These are phyloP conservation scores for Entomortierella chlamydospora DNA, from an alignment of 192 early-diverging fungal genomes.

Conservation along the genomic window DNA sequence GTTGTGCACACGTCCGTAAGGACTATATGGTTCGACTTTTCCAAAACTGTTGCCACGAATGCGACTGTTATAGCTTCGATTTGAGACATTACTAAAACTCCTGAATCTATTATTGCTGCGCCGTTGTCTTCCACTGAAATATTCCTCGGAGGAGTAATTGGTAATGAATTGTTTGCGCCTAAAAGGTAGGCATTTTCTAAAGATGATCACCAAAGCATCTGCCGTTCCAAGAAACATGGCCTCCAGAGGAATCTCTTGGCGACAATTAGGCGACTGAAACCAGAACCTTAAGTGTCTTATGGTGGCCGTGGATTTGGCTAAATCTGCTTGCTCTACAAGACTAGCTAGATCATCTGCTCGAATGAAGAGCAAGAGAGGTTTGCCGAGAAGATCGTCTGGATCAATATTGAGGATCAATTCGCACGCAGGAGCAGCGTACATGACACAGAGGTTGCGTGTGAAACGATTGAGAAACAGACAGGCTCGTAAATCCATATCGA, in stretches of 20 bases:
- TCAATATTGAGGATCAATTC: conserved; percentile 12
- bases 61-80: too few species aligned
- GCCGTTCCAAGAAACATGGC: conserved; percentile 19
- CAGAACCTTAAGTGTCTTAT: conserved; percentile 39
- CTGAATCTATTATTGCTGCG: too few species aligned
- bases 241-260: conserved; percentile 26
- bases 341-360: conserved; percentile 34
- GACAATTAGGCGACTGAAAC: conserved; percentile 27
- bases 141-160: too few species aligned
- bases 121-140: too few species aligned
- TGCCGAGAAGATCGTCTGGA: conserved; percentile 20
- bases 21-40: too few species aligned
- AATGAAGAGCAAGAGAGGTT: conserved; percentile 26
- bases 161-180: conserved; percentile 8
- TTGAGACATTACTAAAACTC: too few species aligned
- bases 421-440: conserved; percentile 36
- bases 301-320: conserved; percentile 18
- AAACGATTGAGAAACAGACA: conserved; percentile 48
- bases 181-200: conserved; percentile 16
- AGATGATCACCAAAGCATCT: conserved; percentile 17
- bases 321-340: conserved; percentile 28
- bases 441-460: conserved; percentile 10
- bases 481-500: conserved; percentile 21
- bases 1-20: too few species aligned
- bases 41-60: too few species aligned